Evolutionary conservation across 164 flowering plant species (phyloP).

Genomic region (Magnolia kwangsiensis): DNA sequence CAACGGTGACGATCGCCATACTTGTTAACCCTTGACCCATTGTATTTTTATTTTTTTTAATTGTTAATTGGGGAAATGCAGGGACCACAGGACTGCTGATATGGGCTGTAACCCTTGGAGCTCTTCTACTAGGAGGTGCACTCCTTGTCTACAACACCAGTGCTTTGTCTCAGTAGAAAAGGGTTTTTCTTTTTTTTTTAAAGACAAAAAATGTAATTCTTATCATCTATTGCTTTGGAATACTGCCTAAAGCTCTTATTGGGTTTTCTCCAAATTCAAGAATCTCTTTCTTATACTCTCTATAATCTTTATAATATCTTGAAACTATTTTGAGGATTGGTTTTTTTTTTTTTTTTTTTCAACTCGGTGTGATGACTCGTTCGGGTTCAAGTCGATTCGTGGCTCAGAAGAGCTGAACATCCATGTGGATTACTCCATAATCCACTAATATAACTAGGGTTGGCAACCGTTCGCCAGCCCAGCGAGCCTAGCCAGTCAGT

Average conservation of each 20-base stretch:
- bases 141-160: constrained; percentile 98
- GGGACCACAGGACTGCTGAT: constrained; percentile 79
- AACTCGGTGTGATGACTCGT: no score
- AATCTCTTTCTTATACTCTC: background rate
- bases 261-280: background rate
- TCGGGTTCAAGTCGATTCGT: no score
- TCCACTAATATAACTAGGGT: no score
- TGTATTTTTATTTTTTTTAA: no score
- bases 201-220: background rate
- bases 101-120: constrained; percentile 86
- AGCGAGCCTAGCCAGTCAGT: no score
- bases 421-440: no score
- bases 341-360: no score
- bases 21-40: no score
- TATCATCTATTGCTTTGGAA: background rate
- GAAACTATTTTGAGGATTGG: background rate
- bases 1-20: no score
- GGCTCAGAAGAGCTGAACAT: no score
- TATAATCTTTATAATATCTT: background rate
- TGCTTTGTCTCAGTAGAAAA: constrained; percentile 69
- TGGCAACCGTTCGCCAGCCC: no score
- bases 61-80: constrained; percentile 23
- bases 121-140: constrained; percentile 81
- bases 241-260: background rate
- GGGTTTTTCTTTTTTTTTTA: background rate